phyloP scores from a whole-genome alignment of 1,284 basidiomycete species.

The Sporisorium sorghi region DNA sequence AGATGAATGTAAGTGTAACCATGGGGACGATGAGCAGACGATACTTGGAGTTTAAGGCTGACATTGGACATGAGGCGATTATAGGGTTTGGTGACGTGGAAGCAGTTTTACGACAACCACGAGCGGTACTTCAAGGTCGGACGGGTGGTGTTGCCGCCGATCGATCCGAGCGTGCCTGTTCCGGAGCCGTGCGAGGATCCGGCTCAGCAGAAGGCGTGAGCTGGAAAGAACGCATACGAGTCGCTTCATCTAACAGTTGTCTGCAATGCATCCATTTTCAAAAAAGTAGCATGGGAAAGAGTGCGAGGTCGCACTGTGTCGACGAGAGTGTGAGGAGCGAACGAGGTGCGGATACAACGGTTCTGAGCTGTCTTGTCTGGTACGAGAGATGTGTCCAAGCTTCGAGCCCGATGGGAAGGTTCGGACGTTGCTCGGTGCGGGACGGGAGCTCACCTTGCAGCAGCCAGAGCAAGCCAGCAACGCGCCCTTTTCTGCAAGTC shows the following conservation, averaged over 20 bases:
- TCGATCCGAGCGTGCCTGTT: slow-evolving; percentile 52
- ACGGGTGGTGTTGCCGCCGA: slow-evolving; percentile 48
- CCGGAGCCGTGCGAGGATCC: slow-evolving; percentile 54
- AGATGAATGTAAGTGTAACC: slow-evolving; percentile 47
- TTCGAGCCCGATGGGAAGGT: background rate
- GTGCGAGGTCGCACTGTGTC: background rate
- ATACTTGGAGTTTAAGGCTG: background rate
- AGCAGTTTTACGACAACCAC: slow-evolving; percentile 61
- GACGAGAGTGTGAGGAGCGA: background rate
- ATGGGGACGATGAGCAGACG: background rate
- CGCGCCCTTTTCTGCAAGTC: background rate
- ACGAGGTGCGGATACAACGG: background rate
- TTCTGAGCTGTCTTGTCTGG: background rate
- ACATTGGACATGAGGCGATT: slow-evolving; percentile 7
- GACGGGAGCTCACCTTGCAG: no score
- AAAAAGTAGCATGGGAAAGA: background rate
- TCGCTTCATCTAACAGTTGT: background rate
- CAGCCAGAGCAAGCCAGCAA: no score
- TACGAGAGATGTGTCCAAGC: background rate
- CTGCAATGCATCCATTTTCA: background rate
- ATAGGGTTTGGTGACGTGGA: slow-evolving; percentile 58
- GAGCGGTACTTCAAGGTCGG: slow-evolving; percentile 61
- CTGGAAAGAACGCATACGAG: background rate
- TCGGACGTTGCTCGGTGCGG: background rate
- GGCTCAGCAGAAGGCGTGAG: slow-evolving; percentile 19